Percentiles rank a stretch among this genome's conserved stretches.
Evolutionary conservation across 2,329 filamentous ascomycete species (phyloP).

Genomic region (Paecilomyces niveus): DNA sequence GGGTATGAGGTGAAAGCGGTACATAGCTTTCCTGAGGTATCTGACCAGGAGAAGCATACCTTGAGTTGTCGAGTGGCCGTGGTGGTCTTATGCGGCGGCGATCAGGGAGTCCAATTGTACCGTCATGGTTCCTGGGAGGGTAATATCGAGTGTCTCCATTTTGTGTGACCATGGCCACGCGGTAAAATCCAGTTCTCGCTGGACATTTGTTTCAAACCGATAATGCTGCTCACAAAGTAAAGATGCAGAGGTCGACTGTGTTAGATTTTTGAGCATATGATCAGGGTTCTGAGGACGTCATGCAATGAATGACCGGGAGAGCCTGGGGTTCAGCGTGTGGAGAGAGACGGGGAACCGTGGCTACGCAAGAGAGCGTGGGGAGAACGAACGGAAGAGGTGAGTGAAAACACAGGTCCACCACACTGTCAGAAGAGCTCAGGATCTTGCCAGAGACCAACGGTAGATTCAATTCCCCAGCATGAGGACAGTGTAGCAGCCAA

Average conservation of each 20-base stretch:
- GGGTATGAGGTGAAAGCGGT: background rate
- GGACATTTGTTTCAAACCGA: conserved; percentile 31
- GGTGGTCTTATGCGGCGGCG: conserved; percentile 23
- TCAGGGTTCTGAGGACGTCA: background rate
- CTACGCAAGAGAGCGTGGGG: conserved; percentile 7
- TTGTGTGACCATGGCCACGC: conserved; percentile 40
- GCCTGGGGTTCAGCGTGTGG: conserved; percentile 1
- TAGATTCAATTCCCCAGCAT: conserved; percentile 12
- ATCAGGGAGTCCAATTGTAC: conserved; percentile 14
- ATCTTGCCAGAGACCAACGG: conserved; percentile 22
- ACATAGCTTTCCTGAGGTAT: background rate
- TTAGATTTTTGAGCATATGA: background rate
- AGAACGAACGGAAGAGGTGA: conserved; percentile 5
- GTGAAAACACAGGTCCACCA: conserved; percentile 1
- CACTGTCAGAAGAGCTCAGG: conserved; percentile 13
- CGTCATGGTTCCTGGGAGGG: conserved; percentile 23
- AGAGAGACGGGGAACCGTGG: background rate
- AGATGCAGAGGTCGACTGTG: background rate
- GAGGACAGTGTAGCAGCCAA: conserved; percentile 6
- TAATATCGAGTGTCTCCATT: conserved; percentile 30
- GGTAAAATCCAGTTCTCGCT: conserved; percentile 26
- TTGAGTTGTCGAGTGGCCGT: conserved; percentile 16
- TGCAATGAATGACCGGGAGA: background rate
- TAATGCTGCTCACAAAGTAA: conserved; percentile 4
- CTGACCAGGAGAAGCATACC: background rate